phyloP scores from a whole-genome alignment of 768 basidiomycete species.

The Pulveroboletus sp. region DNA sequence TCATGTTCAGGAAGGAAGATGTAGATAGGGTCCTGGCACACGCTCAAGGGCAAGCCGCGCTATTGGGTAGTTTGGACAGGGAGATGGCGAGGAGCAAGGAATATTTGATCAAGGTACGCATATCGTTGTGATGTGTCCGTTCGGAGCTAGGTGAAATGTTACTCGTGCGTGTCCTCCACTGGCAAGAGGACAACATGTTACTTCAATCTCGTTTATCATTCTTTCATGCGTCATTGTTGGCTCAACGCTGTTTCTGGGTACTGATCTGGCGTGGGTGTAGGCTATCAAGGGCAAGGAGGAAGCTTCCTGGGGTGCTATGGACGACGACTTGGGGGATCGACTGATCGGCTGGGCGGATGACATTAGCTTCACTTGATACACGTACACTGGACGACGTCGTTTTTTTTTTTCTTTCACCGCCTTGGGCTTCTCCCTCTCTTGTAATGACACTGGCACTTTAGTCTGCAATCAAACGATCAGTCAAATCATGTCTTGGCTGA shows the following conservation, averaged over 20 bases:
- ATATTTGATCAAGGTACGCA: conserved; percentile 62
- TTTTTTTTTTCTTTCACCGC: too few species aligned
- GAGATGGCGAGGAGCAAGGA: conserved; percentile 60
- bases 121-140: too few species aligned
- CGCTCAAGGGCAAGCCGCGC: conserved; percentile 44
- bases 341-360: conserved; percentile 28
- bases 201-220: too few species aligned
- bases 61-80: conserved; percentile 21
- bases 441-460: not conserved
- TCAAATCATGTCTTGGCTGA: too few species aligned
- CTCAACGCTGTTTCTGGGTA: too few species aligned
- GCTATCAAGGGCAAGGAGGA: conserved; percentile 31
- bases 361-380: conserved; percentile 15
- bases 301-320: conserved; percentile 20
- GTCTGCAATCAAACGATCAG: too few species aligned
- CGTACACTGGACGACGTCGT: too few species aligned
- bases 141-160: not conserved
- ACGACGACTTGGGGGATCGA: conserved; percentile 27
- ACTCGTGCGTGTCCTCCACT: not conserved
- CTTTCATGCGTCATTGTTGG: not conserved
- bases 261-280: conserved; percentile 2
- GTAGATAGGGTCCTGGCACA: conserved; percentile 54
- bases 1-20: conserved; percentile 53
- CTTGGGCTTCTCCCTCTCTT: not conserved
- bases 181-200: too few species aligned